These are phyloP conservation scores for Xenosphaeropsis pyriputrescens DNA, from an alignment of 2,329 filamentous ascomycete species.

Conservation along the genomic window DNA sequence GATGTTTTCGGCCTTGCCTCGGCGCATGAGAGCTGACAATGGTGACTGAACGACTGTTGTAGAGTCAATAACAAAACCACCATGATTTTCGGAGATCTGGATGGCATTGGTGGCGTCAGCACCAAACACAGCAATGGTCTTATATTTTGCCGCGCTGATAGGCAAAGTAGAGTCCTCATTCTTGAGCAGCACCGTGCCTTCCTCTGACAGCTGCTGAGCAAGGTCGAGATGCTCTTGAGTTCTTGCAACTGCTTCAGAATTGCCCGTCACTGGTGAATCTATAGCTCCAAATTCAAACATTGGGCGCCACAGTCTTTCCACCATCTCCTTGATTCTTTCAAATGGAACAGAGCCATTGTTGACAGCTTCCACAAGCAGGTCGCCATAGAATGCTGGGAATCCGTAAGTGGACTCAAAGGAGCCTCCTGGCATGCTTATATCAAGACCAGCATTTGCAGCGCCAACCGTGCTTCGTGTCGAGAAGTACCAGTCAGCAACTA, in stretches of 20 bases:
- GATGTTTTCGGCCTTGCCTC: conserved; percentile 6
- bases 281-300: conserved; percentile 9
- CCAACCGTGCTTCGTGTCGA: conserved; percentile 1
- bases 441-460: conserved; percentile 33
- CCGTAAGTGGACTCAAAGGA: conserved; percentile 5
- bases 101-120: conserved; percentile 6
- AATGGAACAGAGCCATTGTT: conserved; percentile 10
- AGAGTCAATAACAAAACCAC: conserved; percentile 7
- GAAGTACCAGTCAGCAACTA: conserved; percentile 32
- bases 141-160: conserved; percentile 25
- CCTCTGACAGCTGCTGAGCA: conserved; percentile 39
- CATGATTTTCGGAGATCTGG: conserved; percentile 7
- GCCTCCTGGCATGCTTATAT: conserved; percentile 46
- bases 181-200: conserved; percentile 50
- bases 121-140: conserved; percentile 33
- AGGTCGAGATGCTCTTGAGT: conserved; percentile 23
- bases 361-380: conserved; percentile 11
- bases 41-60: conserved; percentile 7
- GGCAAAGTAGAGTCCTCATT: conserved; percentile 44
- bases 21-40: conserved; percentile 3
- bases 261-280: conserved; percentile 10
- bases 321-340: conserved; percentile 12
- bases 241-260: conserved; percentile 7
- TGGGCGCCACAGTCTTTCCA: conserved; percentile 11
- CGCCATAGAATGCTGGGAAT: conserved; percentile 12